Percentiles rank a stretch among this genome's conserved stretches.
Evolutionary conservation across 2,329 filamentous ascomycete genomes (phyloP).

Genomic region (Claviceps pazoutovae): DNA sequence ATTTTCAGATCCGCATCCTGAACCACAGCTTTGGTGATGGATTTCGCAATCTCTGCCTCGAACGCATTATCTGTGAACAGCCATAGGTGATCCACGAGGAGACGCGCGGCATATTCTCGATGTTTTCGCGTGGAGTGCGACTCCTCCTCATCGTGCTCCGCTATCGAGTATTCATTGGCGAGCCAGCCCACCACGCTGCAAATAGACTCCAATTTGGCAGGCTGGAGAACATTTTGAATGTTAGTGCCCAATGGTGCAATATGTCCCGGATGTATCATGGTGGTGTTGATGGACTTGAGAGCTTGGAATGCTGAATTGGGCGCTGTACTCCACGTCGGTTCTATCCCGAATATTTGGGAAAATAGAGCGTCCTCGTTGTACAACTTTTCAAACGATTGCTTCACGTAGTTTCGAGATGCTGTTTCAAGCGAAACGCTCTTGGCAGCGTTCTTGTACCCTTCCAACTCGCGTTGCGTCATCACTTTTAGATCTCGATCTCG

Average conservation of each 20-base stretch:
- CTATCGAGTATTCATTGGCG: conserved; percentile 41
- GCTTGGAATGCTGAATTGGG: conserved; percentile 35
- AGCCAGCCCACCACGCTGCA: conserved; percentile 45
- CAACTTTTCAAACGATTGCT: conserved; percentile 45
- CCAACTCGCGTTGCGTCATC: conserved; percentile 39
- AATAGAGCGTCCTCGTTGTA: conserved; percentile 42
- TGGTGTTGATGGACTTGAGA: conserved; percentile 34
- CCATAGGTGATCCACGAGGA: conserved; percentile 45
- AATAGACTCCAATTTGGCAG: conserved; percentile 31
- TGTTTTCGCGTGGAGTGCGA: conserved; percentile 38
- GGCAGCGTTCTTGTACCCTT: conserved; percentile 38
- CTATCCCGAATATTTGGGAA: conserved; percentile 39
- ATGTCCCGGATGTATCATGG: conserved; percentile 39
- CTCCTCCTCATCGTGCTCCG: conserved; percentile 45
- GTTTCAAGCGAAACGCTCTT: conserved; percentile 38
- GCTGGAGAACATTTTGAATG: conserved; percentile 34
- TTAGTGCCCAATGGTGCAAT: conserved; percentile 36
- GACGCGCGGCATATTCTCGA: conserved; percentile 39
- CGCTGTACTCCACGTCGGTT: conserved; percentile 37
- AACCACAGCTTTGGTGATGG: conserved; percentile 34
- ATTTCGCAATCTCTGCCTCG: conserved; percentile 40
- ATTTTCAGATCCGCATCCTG: conserved; percentile 36
- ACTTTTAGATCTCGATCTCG: conserved; percentile 39
- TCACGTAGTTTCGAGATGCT: conserved; percentile 42
- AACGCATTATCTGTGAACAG: conserved; percentile 40